Evolutionary conservation across 208 protist genomes (phyloP).

Genomic region (Strigomonas culicis): DNA sequence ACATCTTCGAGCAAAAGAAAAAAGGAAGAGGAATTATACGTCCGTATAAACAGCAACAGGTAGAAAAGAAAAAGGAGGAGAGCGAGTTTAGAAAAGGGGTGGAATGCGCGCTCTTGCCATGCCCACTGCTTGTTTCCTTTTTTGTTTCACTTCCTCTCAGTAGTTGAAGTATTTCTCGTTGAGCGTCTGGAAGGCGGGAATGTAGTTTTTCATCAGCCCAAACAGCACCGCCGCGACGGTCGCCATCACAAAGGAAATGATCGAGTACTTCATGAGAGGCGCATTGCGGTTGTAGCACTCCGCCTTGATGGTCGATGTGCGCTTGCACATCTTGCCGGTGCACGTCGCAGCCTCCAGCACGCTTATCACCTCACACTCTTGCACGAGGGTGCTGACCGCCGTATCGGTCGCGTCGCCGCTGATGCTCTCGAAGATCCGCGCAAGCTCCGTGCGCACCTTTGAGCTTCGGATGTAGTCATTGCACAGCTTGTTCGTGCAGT

Average conservation of each 20-base stretch:
- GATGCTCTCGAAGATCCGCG: slow-evolving; percentile 67
- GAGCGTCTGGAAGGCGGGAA: slow-evolving; percentile 60
- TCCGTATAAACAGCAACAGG: not conserved
- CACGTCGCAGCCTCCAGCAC: slow-evolving; percentile 68
- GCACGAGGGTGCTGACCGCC: slow-evolving; percentile 21
- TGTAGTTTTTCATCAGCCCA: slow-evolving; percentile 74
- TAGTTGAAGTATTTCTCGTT: slow-evolving; percentile 80
- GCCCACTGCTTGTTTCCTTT: too few species aligned
- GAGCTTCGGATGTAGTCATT: slow-evolving; percentile 50
- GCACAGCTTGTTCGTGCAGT: slow-evolving; percentile 55
- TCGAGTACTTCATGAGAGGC: slow-evolving; percentile 64
- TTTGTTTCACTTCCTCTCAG: slow-evolving; percentile 14
- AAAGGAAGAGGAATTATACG: not conserved
- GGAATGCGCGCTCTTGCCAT: too few species aligned
- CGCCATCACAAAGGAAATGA: slow-evolving; percentile 55
- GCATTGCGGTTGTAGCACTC: slow-evolving; percentile 73
- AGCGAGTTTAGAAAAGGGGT: too few species aligned
- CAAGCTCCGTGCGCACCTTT: slow-evolving; percentile 49
- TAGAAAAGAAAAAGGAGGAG: slow-evolving; percentile 7
- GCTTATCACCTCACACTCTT: slow-evolving; percentile 69
- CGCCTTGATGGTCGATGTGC: slow-evolving; percentile 66
- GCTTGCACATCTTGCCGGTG: slow-evolving; percentile 44
- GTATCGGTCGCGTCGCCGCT: slow-evolving; percentile 28
- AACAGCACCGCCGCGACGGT: slow-evolving; percentile 56
- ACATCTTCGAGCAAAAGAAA: too few species aligned